Evolutionary conservation across 177 flowering plant genomes (phyloP), one percentile per base, ranked within the genome.

Genomic region (Vitis hybrid): DNA sequence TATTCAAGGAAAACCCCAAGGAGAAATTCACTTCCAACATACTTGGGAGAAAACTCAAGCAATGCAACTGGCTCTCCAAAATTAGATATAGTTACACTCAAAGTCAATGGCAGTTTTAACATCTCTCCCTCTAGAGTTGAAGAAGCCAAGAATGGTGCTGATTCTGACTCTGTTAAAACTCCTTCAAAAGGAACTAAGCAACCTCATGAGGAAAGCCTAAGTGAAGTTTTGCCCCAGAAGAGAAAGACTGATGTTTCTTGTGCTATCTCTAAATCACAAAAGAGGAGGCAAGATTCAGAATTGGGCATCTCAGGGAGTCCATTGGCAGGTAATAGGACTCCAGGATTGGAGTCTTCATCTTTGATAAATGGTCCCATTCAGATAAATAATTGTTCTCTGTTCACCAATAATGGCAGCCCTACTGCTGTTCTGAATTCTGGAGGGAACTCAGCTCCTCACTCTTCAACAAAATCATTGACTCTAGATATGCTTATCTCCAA

Each of bases 1-100:
- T 75, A 78, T 68, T 68, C 81, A 1, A 83, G 85, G 73, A 90
- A 82, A 80, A 70, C 68, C 35, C 74, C 79, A 16, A 62, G 57
- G 76, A 82, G 68, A 70, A 71, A 83, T 46, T 65, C 81, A 63
- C 70, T 65, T 62, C 69, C 85, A 62, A 27, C 52, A 11, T 57
- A 40, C 50, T 55, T 72, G 1, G 79, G 64, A 56, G 81, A 70
- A 35, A 64, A 8, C 21, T 70, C 82, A 60, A 68, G 63, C 61
- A 72, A 74, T 62, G 13, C 11, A 51, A 65, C 19, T 32, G 76
- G 66, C 49, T 68, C 77, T 71, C 60, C 83, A 58, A 60, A 64
- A 15, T 72, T 46, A 55, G 55, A 62, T 16, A 32, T 67, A 21
- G 79, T 50, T 64, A 70, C 70, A 56, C 12, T 27, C 1, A 61